Evolutionary conservation across 2,329 filamentous ascomycete species (phyloP).

Genomic region (Hypomyces rosellus): DNA sequence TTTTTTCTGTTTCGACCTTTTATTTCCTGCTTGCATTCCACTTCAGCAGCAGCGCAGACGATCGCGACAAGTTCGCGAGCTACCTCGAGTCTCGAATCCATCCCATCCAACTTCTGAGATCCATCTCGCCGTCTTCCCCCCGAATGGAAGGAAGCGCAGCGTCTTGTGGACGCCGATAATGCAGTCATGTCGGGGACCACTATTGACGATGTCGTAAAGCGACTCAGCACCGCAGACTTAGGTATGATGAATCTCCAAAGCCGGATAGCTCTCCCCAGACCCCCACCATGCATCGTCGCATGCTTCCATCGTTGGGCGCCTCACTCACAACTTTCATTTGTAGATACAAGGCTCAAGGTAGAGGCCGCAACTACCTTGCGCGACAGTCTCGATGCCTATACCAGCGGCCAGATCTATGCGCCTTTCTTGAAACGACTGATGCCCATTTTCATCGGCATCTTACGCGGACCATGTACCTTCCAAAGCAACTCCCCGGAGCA

Average conservation of each 20-base stretch:
- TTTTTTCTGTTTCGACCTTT: too few relatives aligned
- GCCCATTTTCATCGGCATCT: conserved; percentile 79
- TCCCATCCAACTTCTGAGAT: conserved; percentile 11
- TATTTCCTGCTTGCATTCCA: too few relatives aligned
- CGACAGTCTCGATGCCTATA: conserved; percentile 87
- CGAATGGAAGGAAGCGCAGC: conserved; percentile 31
- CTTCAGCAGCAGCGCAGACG: not conserved
- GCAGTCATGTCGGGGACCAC: conserved; percentile 54
- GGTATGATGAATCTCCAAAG: conserved; percentile 33
- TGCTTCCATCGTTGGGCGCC: conserved; percentile 3
- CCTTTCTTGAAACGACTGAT: conserved; percentile 82
- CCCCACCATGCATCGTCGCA: conserved; percentile 18
- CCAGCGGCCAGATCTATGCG: conserved; percentile 67
- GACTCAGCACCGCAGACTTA: conserved; percentile 49
- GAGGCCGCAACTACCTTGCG: conserved; percentile 80
- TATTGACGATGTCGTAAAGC: conserved; percentile 59
- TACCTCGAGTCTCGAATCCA: conserved; percentile 7
- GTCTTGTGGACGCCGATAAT: conserved; percentile 37
- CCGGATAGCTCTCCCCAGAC: not conserved
- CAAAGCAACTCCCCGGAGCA: conserved; percentile 87
- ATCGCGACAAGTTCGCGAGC: conserved; percentile 21
- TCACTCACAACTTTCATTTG: conserved; percentile 6
- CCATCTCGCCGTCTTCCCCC: conserved; percentile 17
- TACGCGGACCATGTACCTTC: conserved; percentile 83
- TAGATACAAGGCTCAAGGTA: conserved; percentile 76